A percentile compares a stretch with the other conserved stretches of the same genome.
Conservation (phyloP, 306 rosid species). For the Cucurbita ficifolia region DNA sequence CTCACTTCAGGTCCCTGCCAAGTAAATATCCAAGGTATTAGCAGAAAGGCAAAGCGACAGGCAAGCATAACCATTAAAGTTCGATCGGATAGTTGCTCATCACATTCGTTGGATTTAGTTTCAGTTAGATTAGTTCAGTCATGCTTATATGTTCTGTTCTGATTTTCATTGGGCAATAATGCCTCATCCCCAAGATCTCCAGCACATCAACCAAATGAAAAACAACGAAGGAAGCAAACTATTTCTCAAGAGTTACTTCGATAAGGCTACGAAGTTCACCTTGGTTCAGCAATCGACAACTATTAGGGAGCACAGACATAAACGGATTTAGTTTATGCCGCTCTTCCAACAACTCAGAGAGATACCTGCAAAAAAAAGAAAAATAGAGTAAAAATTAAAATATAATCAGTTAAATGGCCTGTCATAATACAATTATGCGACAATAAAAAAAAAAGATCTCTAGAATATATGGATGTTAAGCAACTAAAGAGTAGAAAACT, state of each 20-base stretch:
- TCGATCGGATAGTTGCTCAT: background rate
- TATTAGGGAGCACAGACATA: constrained; percentile 51
- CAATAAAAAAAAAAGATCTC: background rate
- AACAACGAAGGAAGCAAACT: background rate
- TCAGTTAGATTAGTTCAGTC: background rate
- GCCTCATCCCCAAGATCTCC: background rate
- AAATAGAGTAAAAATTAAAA: background rate
- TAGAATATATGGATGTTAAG: background rate
- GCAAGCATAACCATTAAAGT: background rate
- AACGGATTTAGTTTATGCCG: constrained; percentile 76
- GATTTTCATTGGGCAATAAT: background rate
- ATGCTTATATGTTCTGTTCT: background rate
- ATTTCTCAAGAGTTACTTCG: background rate
- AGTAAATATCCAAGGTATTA: background rate
- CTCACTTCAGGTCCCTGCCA: background rate
- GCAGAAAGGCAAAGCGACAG: background rate
- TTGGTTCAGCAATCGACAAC: constrained; percentile 68
- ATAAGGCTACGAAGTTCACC: constrained; percentile 36
- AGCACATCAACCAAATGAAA: background rate
- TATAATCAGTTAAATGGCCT: background rate
- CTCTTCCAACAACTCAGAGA: constrained; percentile 64
- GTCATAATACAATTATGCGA: background rate
- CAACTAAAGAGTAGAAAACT: background rate
- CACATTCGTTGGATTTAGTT: background rate
- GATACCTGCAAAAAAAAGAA: constrained; percentile 32